Percentiles rank a stretch among this genome's conserved stretches.
Conservation (phyloP, 2,329 filamentous ascomycete species). For the Phaeoacremonium minimum region DNA sequence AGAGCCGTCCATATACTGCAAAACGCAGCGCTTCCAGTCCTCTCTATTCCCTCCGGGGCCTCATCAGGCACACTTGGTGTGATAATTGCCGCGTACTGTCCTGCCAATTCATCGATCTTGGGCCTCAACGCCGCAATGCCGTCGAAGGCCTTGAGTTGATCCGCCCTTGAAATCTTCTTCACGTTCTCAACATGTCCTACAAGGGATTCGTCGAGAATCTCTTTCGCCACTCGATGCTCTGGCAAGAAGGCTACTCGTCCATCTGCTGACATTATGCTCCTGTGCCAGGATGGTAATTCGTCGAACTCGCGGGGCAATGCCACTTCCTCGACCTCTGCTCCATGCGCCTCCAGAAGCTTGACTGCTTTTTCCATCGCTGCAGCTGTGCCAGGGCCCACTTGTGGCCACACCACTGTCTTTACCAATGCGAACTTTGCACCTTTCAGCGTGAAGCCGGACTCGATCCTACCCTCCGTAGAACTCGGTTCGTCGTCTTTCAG, state of each 20-base stretch:
- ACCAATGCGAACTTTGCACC: constrained; percentile 6
- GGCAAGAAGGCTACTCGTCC: constrained; percentile 48
- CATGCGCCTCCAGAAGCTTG: constrained; percentile 34
- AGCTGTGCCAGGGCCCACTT: constrained; percentile 3
- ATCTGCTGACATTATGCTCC: constrained; percentile 43
- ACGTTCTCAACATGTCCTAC: constrained; percentile 46
- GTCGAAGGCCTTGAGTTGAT: constrained; percentile 51
- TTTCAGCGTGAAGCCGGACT: constrained; percentile 3
- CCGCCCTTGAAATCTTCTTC: constrained; percentile 33
- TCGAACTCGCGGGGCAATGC: constrained; percentile 44
- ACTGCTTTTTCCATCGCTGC: constrained; percentile 35
- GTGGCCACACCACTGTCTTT: constrained; percentile 6
- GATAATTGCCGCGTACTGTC: constrained; percentile 49
- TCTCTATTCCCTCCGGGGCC: constrained; percentile 47
- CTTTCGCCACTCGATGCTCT: constrained; percentile 44
- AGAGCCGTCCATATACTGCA: constrained; percentile 49
- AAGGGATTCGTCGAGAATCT: constrained; percentile 39
- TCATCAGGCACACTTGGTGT: constrained; percentile 56
- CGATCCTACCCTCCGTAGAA: neutral
- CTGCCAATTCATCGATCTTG: constrained; percentile 46
- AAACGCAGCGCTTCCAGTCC: constrained; percentile 51
- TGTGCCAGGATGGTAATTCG: constrained; percentile 46
- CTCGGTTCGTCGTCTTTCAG: constrained; percentile 44
- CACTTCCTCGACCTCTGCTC: constrained; percentile 53
- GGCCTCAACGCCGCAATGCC: constrained; percentile 48